Conservation (phyloP, 768 basidiomycete genomes). For the Boletus subparvulus region DNA sequence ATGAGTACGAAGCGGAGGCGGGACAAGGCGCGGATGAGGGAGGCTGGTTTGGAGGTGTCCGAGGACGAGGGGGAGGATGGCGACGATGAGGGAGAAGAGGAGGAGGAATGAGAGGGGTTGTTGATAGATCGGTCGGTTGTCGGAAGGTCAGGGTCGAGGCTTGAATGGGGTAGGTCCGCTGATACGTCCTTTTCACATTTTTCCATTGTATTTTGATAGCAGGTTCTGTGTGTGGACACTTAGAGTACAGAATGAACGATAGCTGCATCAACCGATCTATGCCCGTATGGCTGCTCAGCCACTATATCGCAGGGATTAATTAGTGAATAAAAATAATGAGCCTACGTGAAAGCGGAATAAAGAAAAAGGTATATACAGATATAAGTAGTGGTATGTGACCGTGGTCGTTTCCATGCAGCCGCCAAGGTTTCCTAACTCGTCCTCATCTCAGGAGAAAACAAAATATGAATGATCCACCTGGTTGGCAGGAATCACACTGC, state of each 20-base stretch:
- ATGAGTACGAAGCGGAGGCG: slow-evolving; percentile 77
- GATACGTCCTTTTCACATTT: neutral
- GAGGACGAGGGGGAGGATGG: slow-evolving; percentile 87
- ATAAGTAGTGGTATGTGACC: neutral
- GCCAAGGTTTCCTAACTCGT: neutral
- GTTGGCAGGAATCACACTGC: slow-evolving; percentile 26
- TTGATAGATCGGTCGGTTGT: neutral
- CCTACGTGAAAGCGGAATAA: neutral
- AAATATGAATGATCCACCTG: neutral
- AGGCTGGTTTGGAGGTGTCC: slow-evolving; percentile 80
- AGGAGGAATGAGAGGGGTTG: neutral
- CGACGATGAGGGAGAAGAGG: slow-evolving; percentile 41
- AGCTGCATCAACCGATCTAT: neutral
- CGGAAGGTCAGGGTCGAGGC: neutral
- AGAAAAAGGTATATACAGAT: neutral
- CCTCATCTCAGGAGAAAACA: too few species aligned
- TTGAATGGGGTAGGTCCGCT: too few species aligned
- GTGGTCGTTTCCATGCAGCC: neutral
- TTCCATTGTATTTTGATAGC: neutral
- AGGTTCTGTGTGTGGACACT: neutral
- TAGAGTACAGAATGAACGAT: neutral
- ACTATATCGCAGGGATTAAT: too few species aligned
- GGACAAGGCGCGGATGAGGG: slow-evolving; percentile 78
- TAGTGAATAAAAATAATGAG: neutral
- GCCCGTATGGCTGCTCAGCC: neutral